A percentile compares a stretch with the other conserved stretches of the same genome.
These are phyloP conservation scores for Symbiodinium natans DNA, from an alignment of 73 alveolate species.

Conservation along the genomic window DNA sequence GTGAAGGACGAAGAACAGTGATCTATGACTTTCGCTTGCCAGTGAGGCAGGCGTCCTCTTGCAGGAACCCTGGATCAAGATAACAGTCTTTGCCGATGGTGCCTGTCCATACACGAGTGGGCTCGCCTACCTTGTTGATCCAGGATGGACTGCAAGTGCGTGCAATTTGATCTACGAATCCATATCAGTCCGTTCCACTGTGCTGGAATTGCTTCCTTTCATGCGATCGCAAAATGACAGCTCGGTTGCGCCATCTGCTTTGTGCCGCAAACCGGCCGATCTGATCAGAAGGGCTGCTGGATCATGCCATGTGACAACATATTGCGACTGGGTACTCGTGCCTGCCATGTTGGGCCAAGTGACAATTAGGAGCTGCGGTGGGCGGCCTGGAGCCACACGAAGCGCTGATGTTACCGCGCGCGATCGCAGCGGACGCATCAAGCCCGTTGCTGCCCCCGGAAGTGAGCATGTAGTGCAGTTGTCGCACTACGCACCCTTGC, in stretches of 20 bases:
- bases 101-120: background rate
- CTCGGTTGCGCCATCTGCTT: background rate
- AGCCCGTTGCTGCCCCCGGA: background rate
- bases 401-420: background rate
- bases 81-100: no score
- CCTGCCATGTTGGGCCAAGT: background rate
- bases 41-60: no score
- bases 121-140: background rate
- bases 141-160: background rate
- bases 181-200: background rate
- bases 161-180: no score
- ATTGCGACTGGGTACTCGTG: no score
- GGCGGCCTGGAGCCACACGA: slow-evolving; percentile 11
- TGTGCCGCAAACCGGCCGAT: no score
- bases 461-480: background rate
- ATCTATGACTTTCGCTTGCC: background rate
- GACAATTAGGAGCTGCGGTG: background rate
- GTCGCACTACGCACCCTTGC: background rate
- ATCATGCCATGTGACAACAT: no score
- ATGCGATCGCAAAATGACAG: no score
- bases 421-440: background rate
- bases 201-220: background rate
- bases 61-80: no score
- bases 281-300: no score
- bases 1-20: background rate